Percentiles rank a stretch among this genome's conserved stretches.
These are phyloP conservation scores for Phytopythium litorale DNA, from an alignment of 352 stramenopile genomes.

Conservation along the genomic window DNA sequence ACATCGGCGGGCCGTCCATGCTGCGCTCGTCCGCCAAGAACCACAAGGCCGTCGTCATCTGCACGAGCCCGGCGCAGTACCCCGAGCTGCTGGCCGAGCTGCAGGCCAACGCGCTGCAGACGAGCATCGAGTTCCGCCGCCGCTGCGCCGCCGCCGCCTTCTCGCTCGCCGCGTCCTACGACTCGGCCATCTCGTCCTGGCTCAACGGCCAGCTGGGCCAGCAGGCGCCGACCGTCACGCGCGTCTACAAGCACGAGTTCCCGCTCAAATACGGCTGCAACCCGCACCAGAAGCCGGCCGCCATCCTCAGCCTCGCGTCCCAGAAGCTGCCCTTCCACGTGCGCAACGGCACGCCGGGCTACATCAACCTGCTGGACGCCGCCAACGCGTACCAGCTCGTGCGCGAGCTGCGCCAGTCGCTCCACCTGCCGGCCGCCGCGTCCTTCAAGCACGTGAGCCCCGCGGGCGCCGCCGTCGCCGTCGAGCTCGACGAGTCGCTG, in stretches of 20 bases:
- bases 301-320: conserved; percentile 64
- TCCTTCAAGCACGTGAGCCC: conserved; percentile 99
- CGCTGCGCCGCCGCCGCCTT: conserved; percentile 83
- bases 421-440: conserved; percentile 92
- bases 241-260: conserved; percentile 95
- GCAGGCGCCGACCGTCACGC: conserved; percentile 72
- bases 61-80: conserved; percentile 96
- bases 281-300: conserved; percentile 97
- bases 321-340: conserved; percentile 85
- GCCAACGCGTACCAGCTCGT: conserved; percentile 99
- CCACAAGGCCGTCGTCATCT: conserved; percentile 98
- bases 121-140: conserved; percentile 83
- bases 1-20: conserved; percentile 99
- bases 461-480: conserved; percentile 94
- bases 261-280: conserved; percentile 97
- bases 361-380: conserved; percentile 99
- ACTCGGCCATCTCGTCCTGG: conserved; percentile 97
- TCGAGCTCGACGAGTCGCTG: conserved; percentile 94
- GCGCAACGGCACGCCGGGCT: conserved; percentile 94
- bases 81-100: conserved; percentile 89
- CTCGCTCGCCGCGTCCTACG: conserved; percentile 90
- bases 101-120: conserved; percentile 92
- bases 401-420: conserved; percentile 93
- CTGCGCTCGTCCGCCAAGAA: conserved; percentile 99
- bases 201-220: conserved; percentile 91